Percentiles rank a stretch among this genome's conserved stretches.
Conservation (phyloP, 1,284 basidiomycete genomes). For the Ganoderma lucidum region DNA sequence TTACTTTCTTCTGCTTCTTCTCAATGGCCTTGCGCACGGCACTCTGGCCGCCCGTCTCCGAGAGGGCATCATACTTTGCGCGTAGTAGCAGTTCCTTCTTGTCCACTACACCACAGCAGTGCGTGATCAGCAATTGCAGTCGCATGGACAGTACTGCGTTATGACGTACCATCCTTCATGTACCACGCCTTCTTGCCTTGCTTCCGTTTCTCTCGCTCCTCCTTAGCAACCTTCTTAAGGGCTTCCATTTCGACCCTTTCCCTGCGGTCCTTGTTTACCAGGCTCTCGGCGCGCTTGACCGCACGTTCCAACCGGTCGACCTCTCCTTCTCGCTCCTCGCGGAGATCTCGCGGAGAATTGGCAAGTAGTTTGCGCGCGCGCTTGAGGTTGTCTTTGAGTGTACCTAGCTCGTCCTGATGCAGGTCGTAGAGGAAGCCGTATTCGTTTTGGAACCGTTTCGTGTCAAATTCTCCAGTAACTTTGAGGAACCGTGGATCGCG, state of each 20-base stretch:
- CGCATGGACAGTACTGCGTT: background rate
- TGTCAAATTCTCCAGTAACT: constrained; percentile 76
- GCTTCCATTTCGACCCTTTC: constrained; percentile 77
- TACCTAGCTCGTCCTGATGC: constrained; percentile 72
- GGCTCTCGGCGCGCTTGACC: constrained; percentile 80
- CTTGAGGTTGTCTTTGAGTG: constrained; percentile 72
- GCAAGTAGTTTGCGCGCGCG: constrained; percentile 74
- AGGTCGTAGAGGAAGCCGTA: constrained; percentile 84
- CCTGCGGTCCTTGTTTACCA: constrained; percentile 78
- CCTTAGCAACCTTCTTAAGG: constrained; percentile 63
- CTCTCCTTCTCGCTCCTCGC: constrained; percentile 74
- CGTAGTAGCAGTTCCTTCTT: constrained; percentile 77
- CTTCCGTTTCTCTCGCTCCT: constrained; percentile 76
- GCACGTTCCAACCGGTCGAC: constrained; percentile 80
- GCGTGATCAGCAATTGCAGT: constrained; percentile 5
- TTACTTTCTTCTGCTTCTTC: constrained; percentile 87
- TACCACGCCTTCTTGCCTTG: constrained; percentile 87
- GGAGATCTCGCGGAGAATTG: constrained; percentile 70
- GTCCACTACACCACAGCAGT: constrained; percentile 62
- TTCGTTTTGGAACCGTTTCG: constrained; percentile 73
- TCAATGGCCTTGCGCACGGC: constrained; percentile 91
- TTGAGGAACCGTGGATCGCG: constrained; percentile 93
- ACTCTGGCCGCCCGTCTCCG: constrained; percentile 74
- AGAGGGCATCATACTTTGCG: constrained; percentile 81
- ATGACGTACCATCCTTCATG: constrained; percentile 81